Conservation (phyloP, 192 early-diverging fungal species). For the Phycomyces blakesleeanus region DNA sequence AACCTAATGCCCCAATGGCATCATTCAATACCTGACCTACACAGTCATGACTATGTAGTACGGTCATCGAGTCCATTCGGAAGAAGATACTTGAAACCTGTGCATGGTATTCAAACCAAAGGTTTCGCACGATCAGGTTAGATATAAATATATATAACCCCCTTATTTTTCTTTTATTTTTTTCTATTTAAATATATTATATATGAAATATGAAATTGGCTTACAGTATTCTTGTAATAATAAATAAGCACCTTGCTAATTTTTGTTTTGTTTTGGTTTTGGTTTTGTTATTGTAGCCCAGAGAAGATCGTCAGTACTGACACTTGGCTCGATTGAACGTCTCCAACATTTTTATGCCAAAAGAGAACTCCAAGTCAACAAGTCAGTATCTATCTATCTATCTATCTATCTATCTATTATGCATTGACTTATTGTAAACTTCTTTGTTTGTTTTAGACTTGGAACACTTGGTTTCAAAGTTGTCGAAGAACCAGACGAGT, state of each 20-base stretch:
- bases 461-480: conserved; percentile 35
- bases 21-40: not conserved
- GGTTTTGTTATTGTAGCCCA: no score
- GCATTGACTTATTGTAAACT: no score
- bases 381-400: no score
- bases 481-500: conserved; percentile 41
- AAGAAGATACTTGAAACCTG: conserved; percentile 26
- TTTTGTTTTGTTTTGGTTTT: no score
- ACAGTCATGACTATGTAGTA: conserved; percentile 15
- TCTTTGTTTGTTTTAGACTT: conserved; percentile 4
- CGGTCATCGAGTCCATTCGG: conserved; percentile 24
- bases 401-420: no score
- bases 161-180: no score
- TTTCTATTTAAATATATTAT: no score
- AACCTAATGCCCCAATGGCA: conserved; percentile 1
- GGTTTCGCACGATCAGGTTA: conserved; percentile 38
- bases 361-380: conserved; percentile 43
- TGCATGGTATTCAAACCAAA: conserved; percentile 31
- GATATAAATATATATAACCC: not conserved
- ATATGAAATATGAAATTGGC: not conserved
- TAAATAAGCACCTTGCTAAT: no score
- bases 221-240: not conserved
- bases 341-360: conserved; percentile 57
- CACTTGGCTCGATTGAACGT: conserved; percentile 51
- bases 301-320: conserved; percentile 45